These are phyloP conservation scores for Pseudozyma flocculosa DNA, from an alignment of 1,284 basidiomycete species.

Conservation along the genomic window DNA sequence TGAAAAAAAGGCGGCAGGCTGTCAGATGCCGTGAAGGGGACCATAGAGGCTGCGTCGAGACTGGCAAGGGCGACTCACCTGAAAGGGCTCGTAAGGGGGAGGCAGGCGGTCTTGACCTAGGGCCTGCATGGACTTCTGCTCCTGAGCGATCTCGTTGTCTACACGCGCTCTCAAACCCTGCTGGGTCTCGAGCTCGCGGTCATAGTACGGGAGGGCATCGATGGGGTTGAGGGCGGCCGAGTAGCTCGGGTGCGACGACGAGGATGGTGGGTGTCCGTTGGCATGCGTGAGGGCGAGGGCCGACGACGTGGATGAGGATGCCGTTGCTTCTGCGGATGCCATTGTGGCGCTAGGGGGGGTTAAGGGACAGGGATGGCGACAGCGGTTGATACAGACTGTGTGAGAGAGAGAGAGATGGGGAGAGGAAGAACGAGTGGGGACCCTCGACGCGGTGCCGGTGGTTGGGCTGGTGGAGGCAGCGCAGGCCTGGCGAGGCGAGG, in stretches of 20 bases:
- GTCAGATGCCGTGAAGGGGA: too few species aligned
- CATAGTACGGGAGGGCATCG: slow-evolving; percentile 90
- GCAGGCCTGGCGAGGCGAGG: too few species aligned
- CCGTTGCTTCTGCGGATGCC: slow-evolving; percentile 6
- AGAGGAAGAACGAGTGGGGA: too few species aligned
- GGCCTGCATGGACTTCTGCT: slow-evolving; percentile 63
- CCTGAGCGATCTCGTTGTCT: slow-evolving; percentile 69
- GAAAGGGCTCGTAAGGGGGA: slow-evolving; percentile 68
- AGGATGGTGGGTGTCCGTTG: neutral
- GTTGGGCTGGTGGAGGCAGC: too few species aligned
- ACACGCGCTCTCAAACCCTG: slow-evolving; percentile 73
- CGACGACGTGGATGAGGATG: neutral
- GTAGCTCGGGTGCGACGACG: slow-evolving; percentile 9
- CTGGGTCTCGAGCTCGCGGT: slow-evolving; percentile 81
- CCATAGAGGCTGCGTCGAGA: too few species aligned
- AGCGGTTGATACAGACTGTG: too few species aligned
- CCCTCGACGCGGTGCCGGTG: too few species aligned
- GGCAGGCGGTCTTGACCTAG: slow-evolving; percentile 72
- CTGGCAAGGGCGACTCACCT: neutral
- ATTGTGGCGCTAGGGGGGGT: neutral
- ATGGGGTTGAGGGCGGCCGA: slow-evolving; percentile 19
- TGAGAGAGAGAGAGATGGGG: too few species aligned
- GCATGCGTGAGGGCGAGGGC: too few species aligned
- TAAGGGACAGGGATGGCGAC: too few species aligned
- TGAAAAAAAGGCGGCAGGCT: too few species aligned